A percentile compares a stretch with the other conserved stretches of the same genome.
phyloP scores from a whole-genome alignment of 2,329 filamentous ascomycete genomes.

The Shiraia bambusicola region DNA sequence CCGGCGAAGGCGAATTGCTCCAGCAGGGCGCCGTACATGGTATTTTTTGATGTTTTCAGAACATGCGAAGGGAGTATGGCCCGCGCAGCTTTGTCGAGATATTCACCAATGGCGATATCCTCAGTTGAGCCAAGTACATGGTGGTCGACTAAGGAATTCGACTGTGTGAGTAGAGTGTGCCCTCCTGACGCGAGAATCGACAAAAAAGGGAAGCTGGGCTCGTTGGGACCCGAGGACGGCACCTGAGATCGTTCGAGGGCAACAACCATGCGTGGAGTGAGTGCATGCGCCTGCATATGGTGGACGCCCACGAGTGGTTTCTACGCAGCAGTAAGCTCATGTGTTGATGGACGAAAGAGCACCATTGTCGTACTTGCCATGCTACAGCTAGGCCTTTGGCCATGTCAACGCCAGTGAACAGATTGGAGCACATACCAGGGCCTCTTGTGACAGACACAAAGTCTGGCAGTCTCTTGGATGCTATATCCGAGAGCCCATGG shows the following conservation, averaged over 20 bases:
- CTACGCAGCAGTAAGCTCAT: conserved; percentile 18
- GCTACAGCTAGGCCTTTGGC: conserved; percentile 86
- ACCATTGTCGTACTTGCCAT: conserved; percentile 57
- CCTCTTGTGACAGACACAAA: conserved; percentile 88
- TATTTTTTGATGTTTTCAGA: conserved; percentile 58
- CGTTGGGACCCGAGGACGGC: conserved; percentile 5
- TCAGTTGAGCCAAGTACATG: conserved; percentile 68
- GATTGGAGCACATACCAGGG: conserved; percentile 80
- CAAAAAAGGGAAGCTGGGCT: conserved; percentile 76
- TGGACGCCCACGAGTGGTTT: conserved; percentile 83
- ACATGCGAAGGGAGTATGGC: conserved; percentile 66
- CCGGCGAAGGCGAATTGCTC: conserved; percentile 75
- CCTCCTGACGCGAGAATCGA: conserved; percentile 89
- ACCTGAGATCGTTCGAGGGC: conserved; percentile 52
- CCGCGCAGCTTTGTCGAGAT: conserved; percentile 84
- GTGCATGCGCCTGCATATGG: conserved; percentile 95
- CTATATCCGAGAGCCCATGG: background rate
- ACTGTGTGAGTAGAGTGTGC: conserved; percentile 83
- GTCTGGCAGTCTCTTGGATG: conserved; percentile 59
- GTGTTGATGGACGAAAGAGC: background rate
- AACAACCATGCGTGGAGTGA: conserved; percentile 77
- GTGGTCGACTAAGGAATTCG: conserved; percentile 67
- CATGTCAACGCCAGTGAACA: conserved; percentile 75
- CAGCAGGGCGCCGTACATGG: conserved; percentile 79
- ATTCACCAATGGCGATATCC: conserved; percentile 89